Evolutionary conservation across 768 basidiomycete species (phyloP).

Genomic region (Trametes maxima): DNA sequence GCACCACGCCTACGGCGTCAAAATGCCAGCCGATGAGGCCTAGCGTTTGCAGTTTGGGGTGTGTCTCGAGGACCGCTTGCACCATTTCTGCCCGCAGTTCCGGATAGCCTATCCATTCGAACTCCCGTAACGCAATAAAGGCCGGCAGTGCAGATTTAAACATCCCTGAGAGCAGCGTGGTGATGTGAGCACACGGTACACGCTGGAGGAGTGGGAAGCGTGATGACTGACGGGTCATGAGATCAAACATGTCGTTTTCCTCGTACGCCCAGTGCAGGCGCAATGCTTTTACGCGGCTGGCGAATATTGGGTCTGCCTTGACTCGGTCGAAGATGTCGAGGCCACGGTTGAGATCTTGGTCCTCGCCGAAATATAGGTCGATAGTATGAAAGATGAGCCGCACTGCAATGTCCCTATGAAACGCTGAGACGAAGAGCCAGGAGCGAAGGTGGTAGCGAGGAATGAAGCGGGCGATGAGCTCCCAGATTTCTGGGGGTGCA

Average conservation of each 20-base stretch:
- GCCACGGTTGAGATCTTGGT: constrained; percentile 53
- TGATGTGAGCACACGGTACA: neutral
- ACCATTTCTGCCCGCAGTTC: constrained; percentile 72
- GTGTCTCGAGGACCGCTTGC: constrained; percentile 53
- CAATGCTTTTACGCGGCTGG: constrained; percentile 57
- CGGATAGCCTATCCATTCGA: constrained; percentile 80
- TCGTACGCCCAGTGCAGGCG: constrained; percentile 72
- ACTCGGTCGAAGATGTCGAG: constrained; percentile 70
- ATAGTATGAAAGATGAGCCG: constrained; percentile 68
- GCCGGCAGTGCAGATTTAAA: constrained; percentile 65
- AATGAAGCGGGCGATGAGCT: constrained; percentile 60
- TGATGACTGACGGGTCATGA: constrained; percentile 52
- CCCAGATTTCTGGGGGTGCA: constrained; percentile 69
- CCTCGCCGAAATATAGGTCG: constrained; percentile 69
- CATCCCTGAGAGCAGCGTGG: constrained; percentile 42
- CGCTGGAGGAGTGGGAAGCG: neutral
- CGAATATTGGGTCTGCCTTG: constrained; percentile 63
- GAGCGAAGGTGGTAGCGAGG: constrained; percentile 69
- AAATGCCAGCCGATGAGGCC: constrained; percentile 78
- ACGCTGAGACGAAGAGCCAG: constrained; percentile 66
- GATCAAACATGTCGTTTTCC: constrained; percentile 65
- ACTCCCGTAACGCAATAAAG: constrained; percentile 60
- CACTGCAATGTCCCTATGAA: constrained; percentile 65
- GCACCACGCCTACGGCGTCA: constrained; percentile 61
- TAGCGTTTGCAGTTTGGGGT: constrained; percentile 54